A percentile compares a stretch with the other conserved stretches of the same genome.
phyloP scores from a whole-genome alignment of 805 yeast species.

The Yamadazyma laniorum region DNA sequence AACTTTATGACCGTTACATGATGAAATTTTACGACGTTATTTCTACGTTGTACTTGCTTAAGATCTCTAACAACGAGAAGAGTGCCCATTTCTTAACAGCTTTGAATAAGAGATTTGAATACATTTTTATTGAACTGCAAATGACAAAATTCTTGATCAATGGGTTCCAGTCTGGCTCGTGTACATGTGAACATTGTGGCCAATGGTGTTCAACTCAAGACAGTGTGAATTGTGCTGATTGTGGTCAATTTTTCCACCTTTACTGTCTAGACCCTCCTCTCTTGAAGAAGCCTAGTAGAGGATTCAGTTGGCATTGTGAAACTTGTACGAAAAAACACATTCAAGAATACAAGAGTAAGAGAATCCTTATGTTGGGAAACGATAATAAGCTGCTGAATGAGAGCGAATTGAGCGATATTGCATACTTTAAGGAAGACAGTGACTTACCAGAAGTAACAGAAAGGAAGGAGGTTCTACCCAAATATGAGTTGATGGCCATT shows the following conservation, averaged over 20 bases:
- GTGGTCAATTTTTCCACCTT: constrained; percentile 71
- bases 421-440: constrained; percentile 6
- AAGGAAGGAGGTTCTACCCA: constrained; percentile 33
- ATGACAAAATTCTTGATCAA: constrained; percentile 60
- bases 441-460: constrained; percentile 9
- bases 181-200: constrained; percentile 68
- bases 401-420: constrained; percentile 27
- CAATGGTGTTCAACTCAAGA: constrained; percentile 78
- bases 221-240: constrained; percentile 77
- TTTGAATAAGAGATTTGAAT: constrained; percentile 64
- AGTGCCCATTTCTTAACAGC: constrained; percentile 63
- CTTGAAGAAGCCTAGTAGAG: constrained; percentile 73
- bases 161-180: constrained; percentile 54
- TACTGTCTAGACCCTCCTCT: constrained; percentile 85
- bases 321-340: constrained; percentile 64
- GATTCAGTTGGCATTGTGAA: constrained; percentile 90
- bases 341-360: constrained; percentile 37
- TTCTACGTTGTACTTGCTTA: constrained; percentile 52
- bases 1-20: constrained; percentile 83
- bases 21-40: constrained; percentile 76
- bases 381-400: constrained; percentile 43
- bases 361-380: constrained; percentile 39
- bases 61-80: constrained; percentile 32
- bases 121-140: constrained; percentile 70
- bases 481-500: constrained; percentile 57